Conservation (phyloP, 2,329 filamentous ascomycete species). For the Dothidotthia symphoricarpi region DNA sequence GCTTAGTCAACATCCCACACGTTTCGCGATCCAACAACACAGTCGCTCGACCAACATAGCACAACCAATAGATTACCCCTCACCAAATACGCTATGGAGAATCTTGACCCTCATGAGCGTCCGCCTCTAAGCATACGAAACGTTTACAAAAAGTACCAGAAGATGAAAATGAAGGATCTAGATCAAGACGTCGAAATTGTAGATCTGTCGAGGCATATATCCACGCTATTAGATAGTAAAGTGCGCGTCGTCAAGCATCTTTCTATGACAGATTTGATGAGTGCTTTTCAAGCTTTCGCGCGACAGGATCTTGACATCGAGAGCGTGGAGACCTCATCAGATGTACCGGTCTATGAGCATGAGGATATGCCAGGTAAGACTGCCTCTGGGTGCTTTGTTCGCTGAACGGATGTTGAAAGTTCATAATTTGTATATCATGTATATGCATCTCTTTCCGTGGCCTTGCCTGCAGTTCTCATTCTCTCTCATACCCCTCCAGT, state of each 20-base stretch:
- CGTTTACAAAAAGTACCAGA: conserved; percentile 73
- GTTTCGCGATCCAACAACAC: too few relatives aligned
- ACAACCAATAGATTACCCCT: too few relatives aligned
- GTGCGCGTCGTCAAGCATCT: conserved; percentile 26
- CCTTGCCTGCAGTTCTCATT: conserved; percentile 5
- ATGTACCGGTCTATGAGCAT: conserved; percentile 58
- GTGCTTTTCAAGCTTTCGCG: conserved; percentile 26
- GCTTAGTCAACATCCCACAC: conserved; percentile 9
- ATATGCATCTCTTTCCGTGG: too few relatives aligned
- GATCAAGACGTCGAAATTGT: conserved; percentile 50
- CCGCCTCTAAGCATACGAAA: conserved; percentile 69
- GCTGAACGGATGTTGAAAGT: too few relatives aligned
- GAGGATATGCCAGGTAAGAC: conserved; percentile 64
- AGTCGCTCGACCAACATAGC: too few relatives aligned
- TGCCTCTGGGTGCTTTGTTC: too few relatives aligned
- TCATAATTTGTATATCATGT: too few relatives aligned
- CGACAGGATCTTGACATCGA: conserved; percentile 7
- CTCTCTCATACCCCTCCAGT: too few relatives aligned
- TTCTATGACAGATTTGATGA: conserved; percentile 17
- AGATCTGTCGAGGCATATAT: conserved; percentile 35
- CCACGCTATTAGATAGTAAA: conserved; percentile 20
- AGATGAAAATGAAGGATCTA: conserved; percentile 53
- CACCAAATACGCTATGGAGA: conserved; percentile 15
- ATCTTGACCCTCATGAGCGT: conserved; percentile 72
- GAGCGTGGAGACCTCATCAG: conserved; percentile 4